These are phyloP conservation scores for Tricholoma bakamatsutake DNA, from an alignment of 768 basidiomycete species.

Conservation along the genomic window DNA sequence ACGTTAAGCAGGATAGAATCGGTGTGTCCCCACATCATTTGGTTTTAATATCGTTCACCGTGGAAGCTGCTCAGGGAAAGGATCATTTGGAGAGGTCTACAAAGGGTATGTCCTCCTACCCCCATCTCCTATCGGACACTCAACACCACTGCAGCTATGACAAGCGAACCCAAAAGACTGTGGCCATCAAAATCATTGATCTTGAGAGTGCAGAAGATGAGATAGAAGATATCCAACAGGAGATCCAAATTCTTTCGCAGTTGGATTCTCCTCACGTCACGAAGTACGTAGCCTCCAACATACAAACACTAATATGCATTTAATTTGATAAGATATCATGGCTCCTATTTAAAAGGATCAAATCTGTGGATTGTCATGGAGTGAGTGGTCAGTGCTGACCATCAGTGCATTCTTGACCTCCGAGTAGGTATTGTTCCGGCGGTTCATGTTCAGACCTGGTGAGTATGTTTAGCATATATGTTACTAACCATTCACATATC, in stretches of 20 bases:
- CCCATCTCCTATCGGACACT: conserved; percentile 8
- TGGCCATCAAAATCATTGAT: conserved; percentile 99
- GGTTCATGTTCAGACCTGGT: conserved; percentile 98
- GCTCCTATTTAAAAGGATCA: conserved; percentile 91
- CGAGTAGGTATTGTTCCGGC: conserved; percentile 85
- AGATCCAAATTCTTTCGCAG: conserved; percentile 96
- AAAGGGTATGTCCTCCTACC: conserved; percentile 64
- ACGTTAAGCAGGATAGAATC: conserved; percentile 96
- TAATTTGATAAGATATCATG: conserved; percentile 67
- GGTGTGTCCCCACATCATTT: conserved; percentile 43
- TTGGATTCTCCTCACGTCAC: conserved; percentile 95
- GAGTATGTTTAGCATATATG: conserved; percentile 20
- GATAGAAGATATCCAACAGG: conserved; percentile 99
- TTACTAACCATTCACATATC: conserved; percentile 11
- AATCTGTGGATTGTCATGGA: conserved; percentile 99
- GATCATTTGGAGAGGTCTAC: conserved; percentile 99
- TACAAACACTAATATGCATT: conserved; percentile 10
- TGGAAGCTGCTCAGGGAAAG: conserved; percentile 63
- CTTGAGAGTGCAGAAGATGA: conserved; percentile 99
- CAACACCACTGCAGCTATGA: conserved; percentile 60
- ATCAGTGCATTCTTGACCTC: conserved; percentile 4
- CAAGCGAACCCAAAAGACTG: conserved; percentile 91
- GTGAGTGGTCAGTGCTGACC: conserved; percentile 35
- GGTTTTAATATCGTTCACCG: conserved; percentile 6
- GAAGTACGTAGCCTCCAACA: conserved; percentile 51